Base-by-base conservation (phyloP, 352 stramenopile genomes). In the Lagenidium giganteum region DNA sequence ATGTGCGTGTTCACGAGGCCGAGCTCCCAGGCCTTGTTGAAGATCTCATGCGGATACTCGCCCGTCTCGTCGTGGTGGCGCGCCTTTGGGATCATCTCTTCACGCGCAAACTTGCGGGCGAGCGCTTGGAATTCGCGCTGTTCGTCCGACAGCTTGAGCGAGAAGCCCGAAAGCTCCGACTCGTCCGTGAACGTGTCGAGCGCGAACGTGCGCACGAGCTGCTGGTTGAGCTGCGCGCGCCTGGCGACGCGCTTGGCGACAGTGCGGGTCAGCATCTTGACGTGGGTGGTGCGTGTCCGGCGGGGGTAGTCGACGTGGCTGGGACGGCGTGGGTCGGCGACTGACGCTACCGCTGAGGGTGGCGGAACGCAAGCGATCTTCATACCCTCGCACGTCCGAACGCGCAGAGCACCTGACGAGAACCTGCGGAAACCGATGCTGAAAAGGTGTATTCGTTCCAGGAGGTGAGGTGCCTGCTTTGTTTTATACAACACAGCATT, bases 21-120 rank as follows among this genome's bases (percentile, higher is more conserved):
- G 3, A 96, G 62, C 50, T 95, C 83, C 81, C 82, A 93, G 8
- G 85, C 85, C 67, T 95, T 94, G 33, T 63, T 57, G 53, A 96
- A 95, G 55, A 95, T 80, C 42, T 93, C 80, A 37, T 88, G 64
- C 16, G 85, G 85, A 59, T 89, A 96, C 54, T 89, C 75, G 69
- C 85, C 87, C 5, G 61, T 93, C 49, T 75, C 54, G 64, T 96
- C 85, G 46, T 85, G 83, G 51, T 95, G 45, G 28, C 73, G 77
- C 48, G 88, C 85, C 61, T 73, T 83, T 8, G 85, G 85, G 54
- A 93, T 93, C 83, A 96, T 93, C 58, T 96, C 85, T 17, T 96
- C 80, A 25, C 73, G 68, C 16, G 85, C 85, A 54, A 96, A 96
- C 57, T 96, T 93, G 59, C 84, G 73, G 20, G 85, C 83, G 4